phyloP scores from a whole-genome alignment of 495 filamentous ascomycete genomes.

The Talaromyces proteolyticus region DNA sequence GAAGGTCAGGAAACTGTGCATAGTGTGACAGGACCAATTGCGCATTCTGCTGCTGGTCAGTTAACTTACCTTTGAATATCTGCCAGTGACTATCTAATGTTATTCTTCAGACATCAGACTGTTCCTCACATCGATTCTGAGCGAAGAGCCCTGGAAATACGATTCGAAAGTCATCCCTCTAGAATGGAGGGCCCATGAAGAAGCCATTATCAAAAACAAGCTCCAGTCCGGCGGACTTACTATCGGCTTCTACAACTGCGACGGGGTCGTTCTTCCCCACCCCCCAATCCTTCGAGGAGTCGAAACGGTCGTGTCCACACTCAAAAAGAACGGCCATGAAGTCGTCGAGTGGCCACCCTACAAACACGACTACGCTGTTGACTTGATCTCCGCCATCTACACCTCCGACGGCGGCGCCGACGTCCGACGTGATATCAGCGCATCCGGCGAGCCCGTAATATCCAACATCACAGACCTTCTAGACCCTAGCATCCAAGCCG shows the following conservation, averaged over 20 bases:
- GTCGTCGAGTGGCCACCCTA: slow-evolving; percentile 34
- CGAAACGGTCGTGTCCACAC: slow-evolving; percentile 22
- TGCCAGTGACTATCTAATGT: slow-evolving; percentile 7
- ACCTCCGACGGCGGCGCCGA: slow-evolving; percentile 32
- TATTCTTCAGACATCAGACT: slow-evolving; percentile 22
- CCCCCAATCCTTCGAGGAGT: slow-evolving; percentile 34
- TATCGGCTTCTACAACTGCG: slow-evolving; percentile 16
- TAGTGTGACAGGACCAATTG: slow-evolving; percentile 30
- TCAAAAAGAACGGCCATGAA: slow-evolving; percentile 32
- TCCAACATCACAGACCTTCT: slow-evolving; percentile 32
- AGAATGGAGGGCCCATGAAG: slow-evolving; percentile 18
- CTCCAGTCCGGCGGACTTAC: slow-evolving; percentile 17
- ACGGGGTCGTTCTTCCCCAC: slow-evolving; percentile 20
- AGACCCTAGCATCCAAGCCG: slow-evolving; percentile 21
- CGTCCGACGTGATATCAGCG: slow-evolving; percentile 27
- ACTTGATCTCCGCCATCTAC: slow-evolving; percentile 30
- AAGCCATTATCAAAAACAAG: slow-evolving; percentile 19
- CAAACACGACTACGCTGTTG: slow-evolving; percentile 24
- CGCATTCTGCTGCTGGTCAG: slow-evolving; percentile 30
- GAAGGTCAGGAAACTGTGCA: slow-evolving; percentile 28
- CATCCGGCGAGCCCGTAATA: slow-evolving; percentile 42
- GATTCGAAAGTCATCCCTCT: slow-evolving; percentile 25
- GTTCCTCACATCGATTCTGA: slow-evolving; percentile 24
- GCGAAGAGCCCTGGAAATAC: slow-evolving; percentile 23
- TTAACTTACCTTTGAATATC: too few species aligned